Conservation (phyloP, 106 monocot genomes). For the Phalaenopsis equestris region DNA sequence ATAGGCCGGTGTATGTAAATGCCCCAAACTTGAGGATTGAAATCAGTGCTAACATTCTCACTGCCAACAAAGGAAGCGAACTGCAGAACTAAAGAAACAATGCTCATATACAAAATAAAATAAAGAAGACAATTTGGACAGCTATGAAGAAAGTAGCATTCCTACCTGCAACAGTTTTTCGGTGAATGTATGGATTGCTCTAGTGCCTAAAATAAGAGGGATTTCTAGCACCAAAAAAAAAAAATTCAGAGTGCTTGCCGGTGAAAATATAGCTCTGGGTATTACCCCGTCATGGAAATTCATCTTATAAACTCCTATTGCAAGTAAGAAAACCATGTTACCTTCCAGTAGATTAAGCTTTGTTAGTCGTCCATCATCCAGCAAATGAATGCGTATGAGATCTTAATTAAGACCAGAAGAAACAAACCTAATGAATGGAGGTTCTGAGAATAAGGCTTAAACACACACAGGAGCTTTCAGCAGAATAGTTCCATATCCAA, state of each 20-base stretch:
- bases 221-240: not conserved
- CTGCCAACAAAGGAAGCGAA: not conserved
- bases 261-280: not conserved
- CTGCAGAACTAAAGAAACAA: not conserved
- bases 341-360: constrained; percentile 8
- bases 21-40: too few species aligned
- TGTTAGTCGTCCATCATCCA: constrained; percentile 10
- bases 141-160: not conserved
- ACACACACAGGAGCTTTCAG: not conserved
- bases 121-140: not conserved
- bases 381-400: constrained; percentile 3
- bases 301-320: not conserved
- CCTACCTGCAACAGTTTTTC: constrained; percentile 3
- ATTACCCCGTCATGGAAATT: not conserved
- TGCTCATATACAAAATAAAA: not conserved
- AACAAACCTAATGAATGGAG: constrained; percentile 9
- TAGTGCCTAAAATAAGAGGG: not conserved
- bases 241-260: not conserved
- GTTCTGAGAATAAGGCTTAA: constrained; percentile 6
- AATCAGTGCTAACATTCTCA: not conserved
- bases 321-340: constrained; percentile 4
- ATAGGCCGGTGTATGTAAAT: too few species aligned
- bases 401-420: constrained; percentile 8
- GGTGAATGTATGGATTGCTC: not conserved
- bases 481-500: constrained; percentile 5